Conservation (phyloP, 495 filamentous ascomycete species). For the Penicillium coprophilum region DNA sequence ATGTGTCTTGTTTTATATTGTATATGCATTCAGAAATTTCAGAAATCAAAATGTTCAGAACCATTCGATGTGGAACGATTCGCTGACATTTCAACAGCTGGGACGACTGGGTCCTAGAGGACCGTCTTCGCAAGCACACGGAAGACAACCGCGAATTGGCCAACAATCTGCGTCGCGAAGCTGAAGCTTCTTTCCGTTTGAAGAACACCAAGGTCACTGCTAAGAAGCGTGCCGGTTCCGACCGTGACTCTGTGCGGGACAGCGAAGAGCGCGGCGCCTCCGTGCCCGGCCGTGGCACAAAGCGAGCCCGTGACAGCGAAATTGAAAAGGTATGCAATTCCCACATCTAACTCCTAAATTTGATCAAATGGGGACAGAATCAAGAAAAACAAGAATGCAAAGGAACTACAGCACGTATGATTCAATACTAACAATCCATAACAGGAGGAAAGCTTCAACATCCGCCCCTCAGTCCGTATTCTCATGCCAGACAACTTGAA, state of each 20-base stretch:
- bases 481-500: conserved; percentile 81
- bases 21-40: background rate
- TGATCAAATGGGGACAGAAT: background rate
- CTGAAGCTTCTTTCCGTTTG: conserved; percentile 40
- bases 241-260: conserved; percentile 74
- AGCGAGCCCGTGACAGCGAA: conserved; percentile 76
- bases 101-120: conserved; percentile 98
- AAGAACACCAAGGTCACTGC: conserved; percentile 43
- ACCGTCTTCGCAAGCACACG: conserved; percentile 89
- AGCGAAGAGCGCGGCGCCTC: conserved; percentile 83
- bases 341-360: background rate
- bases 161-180: conserved; percentile 45
- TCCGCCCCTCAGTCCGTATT: conserved; percentile 77
- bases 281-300: conserved; percentile 63
- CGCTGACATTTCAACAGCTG: conserved; percentile 55
- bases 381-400: background rate
- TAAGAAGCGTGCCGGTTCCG: conserved; percentile 68
- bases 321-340: conserved; percentile 72
- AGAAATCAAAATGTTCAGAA: too few relatives aligned
- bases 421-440: conserved; percentile 23
- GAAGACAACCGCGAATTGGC: conserved; percentile 91
- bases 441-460: conserved; percentile 83
- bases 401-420: too few relatives aligned
- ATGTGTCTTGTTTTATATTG: background rate
- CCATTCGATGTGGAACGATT: background rate